These are phyloP conservation scores for Endogone sp. DNA, from an alignment of 192 early-diverging fungal genomes.

Conservation along the genomic window DNA sequence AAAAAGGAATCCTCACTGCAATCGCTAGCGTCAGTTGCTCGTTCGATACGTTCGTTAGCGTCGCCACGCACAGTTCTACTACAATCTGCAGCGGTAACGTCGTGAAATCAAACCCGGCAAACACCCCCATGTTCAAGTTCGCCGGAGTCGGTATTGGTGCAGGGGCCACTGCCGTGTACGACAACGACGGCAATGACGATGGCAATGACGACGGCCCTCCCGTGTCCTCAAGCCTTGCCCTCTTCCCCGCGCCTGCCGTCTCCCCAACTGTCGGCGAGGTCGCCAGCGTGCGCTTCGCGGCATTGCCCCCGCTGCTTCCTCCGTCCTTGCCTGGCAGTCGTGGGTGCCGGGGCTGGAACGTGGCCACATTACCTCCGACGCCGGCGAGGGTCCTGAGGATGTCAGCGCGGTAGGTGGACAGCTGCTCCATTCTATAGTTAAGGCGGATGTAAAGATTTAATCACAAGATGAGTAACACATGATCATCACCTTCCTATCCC, in stretches of 20 bases:
- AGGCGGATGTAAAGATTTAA: background rate
- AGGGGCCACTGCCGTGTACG: background rate
- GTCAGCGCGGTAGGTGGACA: constrained; percentile 14
- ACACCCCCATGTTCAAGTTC: constrained; percentile 5
- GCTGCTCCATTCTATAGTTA: constrained; percentile 13
- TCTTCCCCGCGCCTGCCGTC: constrained; percentile 3
- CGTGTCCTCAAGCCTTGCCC: background rate
- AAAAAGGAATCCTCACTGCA: background rate
- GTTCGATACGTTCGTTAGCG: constrained; percentile 20
- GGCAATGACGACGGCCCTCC: background rate
- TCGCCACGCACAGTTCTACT: constrained; percentile 24
- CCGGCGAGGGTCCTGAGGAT: constrained; percentile 19
- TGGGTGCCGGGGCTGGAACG: constrained; percentile 21
- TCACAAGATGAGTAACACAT: constrained; percentile 1
- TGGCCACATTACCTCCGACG: constrained; percentile 25
- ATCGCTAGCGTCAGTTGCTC: constrained; percentile 15
- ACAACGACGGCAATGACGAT: background rate
- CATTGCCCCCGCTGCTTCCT: background rate
- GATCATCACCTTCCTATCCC: too few species aligned
- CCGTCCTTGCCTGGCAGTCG: background rate
- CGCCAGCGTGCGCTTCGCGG: constrained; percentile 1
- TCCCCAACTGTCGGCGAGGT: background rate
- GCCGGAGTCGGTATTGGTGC: background rate
- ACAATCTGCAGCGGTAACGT: constrained; percentile 22
- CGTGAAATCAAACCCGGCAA: constrained; percentile 16